A percentile compares a stretch with the other conserved stretches of the same genome.
phyloP scores from a whole-genome alignment of 2,329 filamentous ascomycete genomes.

The Coniochaeta sp. region DNA sequence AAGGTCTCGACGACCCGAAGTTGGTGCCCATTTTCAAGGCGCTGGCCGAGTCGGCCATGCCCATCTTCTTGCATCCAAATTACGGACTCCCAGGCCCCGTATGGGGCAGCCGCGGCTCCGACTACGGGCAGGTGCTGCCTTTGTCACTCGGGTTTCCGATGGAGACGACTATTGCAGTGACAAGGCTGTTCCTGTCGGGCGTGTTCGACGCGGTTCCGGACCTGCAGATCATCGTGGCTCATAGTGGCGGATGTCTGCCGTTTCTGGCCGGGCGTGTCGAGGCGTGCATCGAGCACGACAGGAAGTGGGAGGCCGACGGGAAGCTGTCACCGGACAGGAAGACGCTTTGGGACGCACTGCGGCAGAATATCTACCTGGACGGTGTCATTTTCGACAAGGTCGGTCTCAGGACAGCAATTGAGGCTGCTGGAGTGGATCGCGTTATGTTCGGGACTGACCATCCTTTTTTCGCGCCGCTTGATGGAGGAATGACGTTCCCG shows the following conservation, averaged over 20 bases:
- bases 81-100: conserved; percentile 78
- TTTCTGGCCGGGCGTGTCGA: conserved; percentile 86
- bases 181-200: conserved; percentile 78
- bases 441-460: conserved; percentile 79
- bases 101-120: conserved; percentile 62
- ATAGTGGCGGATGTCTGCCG: conserved; percentile 81
- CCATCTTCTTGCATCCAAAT: conserved; percentile 84
- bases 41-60: conserved; percentile 54
- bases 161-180: conserved; percentile 86
- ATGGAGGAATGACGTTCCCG: conserved; percentile 59
- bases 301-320: conserved; percentile 59
- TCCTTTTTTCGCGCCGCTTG: conserved; percentile 73
- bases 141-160: conserved; percentile 83
- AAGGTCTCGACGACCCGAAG: conserved; percentile 69
- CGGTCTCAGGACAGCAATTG: conserved; percentile 62
- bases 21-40: conserved; percentile 67
- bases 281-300: conserved; percentile 79
- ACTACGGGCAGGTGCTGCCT: conserved; percentile 82
- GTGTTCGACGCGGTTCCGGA: conserved; percentile 70
- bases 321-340: conserved; percentile 37
- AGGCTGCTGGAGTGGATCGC: conserved; percentile 55
- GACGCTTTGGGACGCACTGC: conserved; percentile 49
- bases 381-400: conserved; percentile 77
- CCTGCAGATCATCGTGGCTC: conserved; percentile 71
- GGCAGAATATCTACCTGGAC: conserved; percentile 77